Base-by-base conservation (phyloP, 192 early-diverging fungal species). In the Backusella tuberculispora region DNA sequence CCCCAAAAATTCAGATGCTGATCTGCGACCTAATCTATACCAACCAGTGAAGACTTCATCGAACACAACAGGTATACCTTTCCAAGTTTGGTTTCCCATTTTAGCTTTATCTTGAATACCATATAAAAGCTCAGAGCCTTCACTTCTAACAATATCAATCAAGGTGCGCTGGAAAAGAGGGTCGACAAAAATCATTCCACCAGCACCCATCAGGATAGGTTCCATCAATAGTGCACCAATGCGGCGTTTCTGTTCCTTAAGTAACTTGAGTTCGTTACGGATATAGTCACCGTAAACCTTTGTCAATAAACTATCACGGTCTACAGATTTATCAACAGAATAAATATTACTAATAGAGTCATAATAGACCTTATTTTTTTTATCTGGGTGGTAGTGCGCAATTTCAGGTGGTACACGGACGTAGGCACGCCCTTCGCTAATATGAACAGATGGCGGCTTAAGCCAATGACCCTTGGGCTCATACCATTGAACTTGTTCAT, bases 11-110 rank as follows among this genome's bases (percentile, higher is more conserved):
- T 89, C 83, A 0, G 85, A 75, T 9, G 85, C 89, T n/a, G 86
- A 83, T 29, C 79, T 74, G 24, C 85, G 69, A 6, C 92, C 92
- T 6, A 92, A 85, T 37, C 93, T 80, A 80, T 87, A 89, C 81
- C 91, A 85, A 43, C 93, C 93, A 34, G 88, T 86, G 79, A 94
- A 94, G 14, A 95, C 92, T 77, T 95, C 94, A 80, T 95, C 94
- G 80, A 89, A 93, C 21, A 95, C 88, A 13, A 95, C 85, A 46
- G 93, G 91, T 8, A 92, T 60, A 19, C 87, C 84, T 80, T 83
- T 80, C 87, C 86, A 77, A 24, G 41, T 15, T 69, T 73, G 45
- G n/a, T 66, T 3, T 38, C 69, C 40, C 26, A 2, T 40, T 45
- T 67, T 15, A 8, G 53, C 4, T 19, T 68, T 64, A 1, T 67